Evolutionary conservation across 2,329 filamentous ascomycete species (phyloP), one percentile per base, ranked within the genome.

Genomic region (Colletotrichum eleusines): DNA sequence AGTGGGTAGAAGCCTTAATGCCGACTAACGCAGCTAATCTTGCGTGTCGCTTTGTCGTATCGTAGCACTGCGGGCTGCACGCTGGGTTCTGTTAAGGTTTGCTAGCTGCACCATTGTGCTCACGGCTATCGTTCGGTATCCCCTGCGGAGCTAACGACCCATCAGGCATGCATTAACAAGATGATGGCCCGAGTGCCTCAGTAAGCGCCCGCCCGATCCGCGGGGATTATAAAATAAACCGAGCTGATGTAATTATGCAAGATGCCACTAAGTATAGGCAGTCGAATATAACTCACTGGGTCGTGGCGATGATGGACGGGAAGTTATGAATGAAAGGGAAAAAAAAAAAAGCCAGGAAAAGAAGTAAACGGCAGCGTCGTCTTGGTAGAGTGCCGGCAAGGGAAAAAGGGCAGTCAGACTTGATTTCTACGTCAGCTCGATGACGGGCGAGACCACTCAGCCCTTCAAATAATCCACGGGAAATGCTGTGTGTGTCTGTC

Each of bases 11-110:
- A 67, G 31, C 40, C 38, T 42, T 26, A 35, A 53, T 40, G 57
- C 68, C 64, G 64, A 71, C 68, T 68, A 71, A 68, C 64, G 40
- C 28, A 18, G 38, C n/a, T 53, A 18, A 71, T 63, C 68, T 46
- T 26, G 28, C 16, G 7, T 2, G 8, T 18, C n/a, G n/a, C 16
- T 5, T 12, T 9, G 23, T 54, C 20, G 58, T 40, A 35, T 18
- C 6, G 6, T 31, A 9, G 16, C 20, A 3, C 3, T 9, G 63
- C 11, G 33, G 38, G 42, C 3, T 18, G 20, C 5, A 9, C 7
- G 28, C 18, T 20, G 2, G n/a, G 5, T 9, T 11, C 18, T 63
- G 68, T 71, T 68, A 71, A 62, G 64, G 28, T 28, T 38, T 38
- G 64, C 50, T 71, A 71, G 48, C 31, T 26, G 48, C n/a, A 40